phyloP scores from a whole-genome alignment of 129 eudicot genomes.

The Centrapalus pauciflorus region DNA sequence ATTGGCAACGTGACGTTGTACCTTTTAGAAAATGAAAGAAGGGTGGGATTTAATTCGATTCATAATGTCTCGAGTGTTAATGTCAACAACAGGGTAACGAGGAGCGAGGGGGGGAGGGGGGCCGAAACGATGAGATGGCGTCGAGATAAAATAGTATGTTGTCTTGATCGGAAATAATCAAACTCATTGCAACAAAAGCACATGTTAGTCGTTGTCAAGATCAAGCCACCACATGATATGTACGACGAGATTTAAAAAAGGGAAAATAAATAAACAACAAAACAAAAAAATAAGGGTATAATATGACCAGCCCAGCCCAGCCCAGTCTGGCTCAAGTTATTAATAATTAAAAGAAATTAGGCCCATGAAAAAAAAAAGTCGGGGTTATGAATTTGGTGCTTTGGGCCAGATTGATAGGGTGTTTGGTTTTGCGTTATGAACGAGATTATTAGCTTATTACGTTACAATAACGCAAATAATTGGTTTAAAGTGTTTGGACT shows the following conservation, averaged over 20 bases:
- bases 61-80: neutral
- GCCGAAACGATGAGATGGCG: neutral
- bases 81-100: conserved; percentile 7
- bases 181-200: conserved; percentile 5
- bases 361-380: too few species aligned
- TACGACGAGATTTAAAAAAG: neutral
- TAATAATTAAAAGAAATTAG: too few species aligned
- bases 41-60: neutral
- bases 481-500: too few species aligned
- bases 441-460: too few species aligned
- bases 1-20: conserved; percentile 10
- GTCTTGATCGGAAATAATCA: conserved; percentile 7
- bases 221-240: neutral
- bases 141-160: conserved; percentile 16
- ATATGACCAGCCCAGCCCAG: too few species aligned
- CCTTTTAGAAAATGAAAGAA: conserved; percentile 20
- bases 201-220: conserved; percentile 22
- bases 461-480: too few species aligned
- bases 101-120: too few species aligned
- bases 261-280: neutral
- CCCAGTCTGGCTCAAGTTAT: too few species aligned
- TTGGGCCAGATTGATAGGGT: too few species aligned
- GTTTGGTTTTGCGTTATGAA: too few species aligned
- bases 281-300: neutral
- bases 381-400: too few species aligned